These are phyloP conservation scores for Nicotiana paniculata DNA, from an alignment of 257 asterid species.

Conservation along the genomic window DNA sequence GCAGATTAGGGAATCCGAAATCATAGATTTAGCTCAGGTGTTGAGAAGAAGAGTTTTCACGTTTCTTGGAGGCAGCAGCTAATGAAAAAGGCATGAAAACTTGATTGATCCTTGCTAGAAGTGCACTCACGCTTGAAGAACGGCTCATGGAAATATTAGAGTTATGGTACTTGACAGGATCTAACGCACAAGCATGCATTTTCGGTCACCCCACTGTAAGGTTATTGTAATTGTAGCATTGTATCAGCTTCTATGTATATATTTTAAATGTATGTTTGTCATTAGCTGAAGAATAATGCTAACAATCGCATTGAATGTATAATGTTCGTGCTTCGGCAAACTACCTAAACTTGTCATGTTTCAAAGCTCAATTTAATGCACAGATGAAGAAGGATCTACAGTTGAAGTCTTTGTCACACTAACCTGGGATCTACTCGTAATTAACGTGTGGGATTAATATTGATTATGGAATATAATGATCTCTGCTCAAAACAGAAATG, in stretches of 20 bases:
- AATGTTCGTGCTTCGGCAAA: neutral
- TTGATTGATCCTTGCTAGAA: neutral
- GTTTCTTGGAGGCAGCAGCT: conserved; percentile 46
- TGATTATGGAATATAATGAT: neutral
- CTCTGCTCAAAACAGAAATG: neutral
- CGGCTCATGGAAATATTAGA: neutral
- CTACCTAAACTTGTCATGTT: neutral
- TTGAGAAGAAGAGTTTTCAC: conserved; percentile 66
- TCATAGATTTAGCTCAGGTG: conserved; percentile 61
- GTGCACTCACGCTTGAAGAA: neutral
- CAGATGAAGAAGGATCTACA: neutral
- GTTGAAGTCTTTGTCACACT: neutral
- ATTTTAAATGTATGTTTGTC: neutral
- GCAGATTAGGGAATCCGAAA: conserved; percentile 59
- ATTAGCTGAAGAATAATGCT: neutral
- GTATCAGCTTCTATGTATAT: neutral
- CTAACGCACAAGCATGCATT: neutral
- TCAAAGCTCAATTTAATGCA: neutral
- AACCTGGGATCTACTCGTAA: neutral
- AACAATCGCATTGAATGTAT: neutral
- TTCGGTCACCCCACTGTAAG: neutral
- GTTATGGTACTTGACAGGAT: neutral
- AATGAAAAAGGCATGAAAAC: conserved; percentile 26
- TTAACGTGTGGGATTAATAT: neutral
- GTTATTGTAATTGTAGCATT: neutral